Evolutionary conservation across 805 yeast species (phyloP), one percentile per base, ranked within the genome.

Genomic region (Allodekkera sacchari): DNA sequence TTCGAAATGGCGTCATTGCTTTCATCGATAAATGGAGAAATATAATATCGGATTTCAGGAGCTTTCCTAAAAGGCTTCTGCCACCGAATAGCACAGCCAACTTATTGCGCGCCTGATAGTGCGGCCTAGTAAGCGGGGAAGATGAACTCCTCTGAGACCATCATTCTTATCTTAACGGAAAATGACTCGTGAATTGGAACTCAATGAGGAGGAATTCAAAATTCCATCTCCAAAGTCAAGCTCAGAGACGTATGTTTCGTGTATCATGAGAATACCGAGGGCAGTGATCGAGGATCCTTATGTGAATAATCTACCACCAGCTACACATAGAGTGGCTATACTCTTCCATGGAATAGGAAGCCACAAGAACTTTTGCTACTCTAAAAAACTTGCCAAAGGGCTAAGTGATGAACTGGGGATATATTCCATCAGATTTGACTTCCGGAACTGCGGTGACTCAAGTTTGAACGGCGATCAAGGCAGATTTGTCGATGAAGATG

Each of bases 281-380:
- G 28, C 42, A 6, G 13, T 40, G 7, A 22, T 34, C 8, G 32
- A 33, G 17, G 45, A 44, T 20, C 39, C 35, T 3, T 34, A 32
- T 26, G 25, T 11, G 7, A 27, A 34, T 18, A 33, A 30, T 23
- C 32, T 36, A n/a, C 34, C 37, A 3, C 30, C 16, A 5, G 36
- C 42, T 3, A 47, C 54, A 0, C 31, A 31, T 9, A 32, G 53
- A 30, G 30, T 51, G 4, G 84, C 78, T 0, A 49, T 87, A 5
- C 48, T 87, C 12, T 42, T 75, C n/a, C 96, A 88, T 52, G 96
- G 96, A 2, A 80, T 72, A 39, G 88, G 77, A 1, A 94, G 95
- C 1, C 94, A 88, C 50, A 72, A 84, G 42, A 72, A 82, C 59
- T 80, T 83, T 50, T 74, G 83, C 37, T 87, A 80, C 53, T 85